Evolutionary conservation across 2,329 filamentous ascomycete genomes (phyloP), one percentile per base, ranked within the genome.

Genomic region (Claviceps paspali): DNA sequence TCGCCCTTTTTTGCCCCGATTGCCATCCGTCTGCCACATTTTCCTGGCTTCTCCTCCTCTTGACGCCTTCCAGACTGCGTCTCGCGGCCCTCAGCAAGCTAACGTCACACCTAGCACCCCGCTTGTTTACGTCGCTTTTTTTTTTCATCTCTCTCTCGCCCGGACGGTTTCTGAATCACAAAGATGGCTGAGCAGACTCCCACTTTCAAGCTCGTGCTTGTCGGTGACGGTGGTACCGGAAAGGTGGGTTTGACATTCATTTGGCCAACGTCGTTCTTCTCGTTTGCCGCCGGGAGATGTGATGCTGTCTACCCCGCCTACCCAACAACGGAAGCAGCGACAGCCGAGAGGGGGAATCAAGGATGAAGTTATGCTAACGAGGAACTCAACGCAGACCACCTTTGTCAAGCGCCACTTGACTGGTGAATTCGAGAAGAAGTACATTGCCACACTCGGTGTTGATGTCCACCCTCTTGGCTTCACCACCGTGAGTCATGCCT

Each of bases 391-490:
- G 41, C 59, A 98, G 91, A 98, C 91, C 63, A 98, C 91, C 61
- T 98, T 98, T 67, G 91, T 98, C 75, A 98, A 98, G 82, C 91
- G 91, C 61, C 91, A 98, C 70, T 77, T 96, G 78, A 98, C 91
- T 60, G 91, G 91, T 64, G 91, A 98, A 65, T 98, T 98, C 62
- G 91, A 98, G 73, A 98, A 98, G 82, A 98, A 96, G 74, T 98
- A 98, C 72, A 96, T 98, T 65, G 91, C 91, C 56, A 98, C 91
- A 43, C 84, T 98, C 49, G 91, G 91, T 81, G 91, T 98, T 62
- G 91, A 98, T 66, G 91, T 98, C 50, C 91, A 98, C 74, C 91
- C 91, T 63, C 84, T 98, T 49, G 82, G 79, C 57, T 98, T 98
- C 79, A 85, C 79, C 57, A 96, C 88, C 62, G 87, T 96, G 85